Evolutionary conservation across 225 moss, liverwort and hornwort genomes (phyloP).

Genomic region (Sphagnum tenellum): DNA sequence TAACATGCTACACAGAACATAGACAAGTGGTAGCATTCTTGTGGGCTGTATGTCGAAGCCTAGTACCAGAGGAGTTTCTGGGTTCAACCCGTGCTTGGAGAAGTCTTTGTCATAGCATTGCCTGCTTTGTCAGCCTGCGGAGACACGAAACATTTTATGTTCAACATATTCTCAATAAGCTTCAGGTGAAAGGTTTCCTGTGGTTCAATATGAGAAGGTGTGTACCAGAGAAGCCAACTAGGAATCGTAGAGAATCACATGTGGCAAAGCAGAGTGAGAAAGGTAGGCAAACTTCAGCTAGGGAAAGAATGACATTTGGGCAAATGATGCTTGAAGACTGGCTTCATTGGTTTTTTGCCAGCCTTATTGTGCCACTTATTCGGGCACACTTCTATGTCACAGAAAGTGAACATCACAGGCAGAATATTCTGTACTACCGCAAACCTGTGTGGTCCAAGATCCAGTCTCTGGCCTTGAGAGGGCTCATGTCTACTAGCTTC

Average conservation of each 20-base stretch:
- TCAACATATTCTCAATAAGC: conserved; percentile 44
- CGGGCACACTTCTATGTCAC: conserved; percentile 91
- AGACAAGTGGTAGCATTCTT: conserved; percentile 72
- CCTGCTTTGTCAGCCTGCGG: conserved; percentile 77
- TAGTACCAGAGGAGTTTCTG: conserved; percentile 66
- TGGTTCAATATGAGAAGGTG: conserved; percentile 40
- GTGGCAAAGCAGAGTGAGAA: not conserved
- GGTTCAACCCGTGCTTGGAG: conserved; percentile 56
- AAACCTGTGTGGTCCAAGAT: conserved; percentile 97
- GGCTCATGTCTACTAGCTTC: conserved; percentile 51
- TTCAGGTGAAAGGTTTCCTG: conserved; percentile 23
- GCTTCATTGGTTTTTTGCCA: conserved; percentile 72
- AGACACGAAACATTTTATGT: conserved; percentile 71
- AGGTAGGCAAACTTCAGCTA: not conserved
- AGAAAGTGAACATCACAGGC: conserved; percentile 83
- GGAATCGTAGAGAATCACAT: not conserved
- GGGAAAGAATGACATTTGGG: conserved; percentile 17
- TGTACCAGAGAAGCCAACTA: not conserved
- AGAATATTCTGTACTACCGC: conserved; percentile 80
- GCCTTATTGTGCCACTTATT: conserved; percentile 63
- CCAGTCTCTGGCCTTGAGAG: conserved; percentile 50
- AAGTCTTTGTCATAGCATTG: conserved; percentile 65
- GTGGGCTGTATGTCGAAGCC: conserved; percentile 82
- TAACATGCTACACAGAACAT: conserved; percentile 59
- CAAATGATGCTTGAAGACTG: conserved; percentile 60